These are phyloP conservation scores for Encephalitozoon cuniculi DNA, from an alignment of 371 early-diverging fungal species.

Conservation along the genomic window DNA sequence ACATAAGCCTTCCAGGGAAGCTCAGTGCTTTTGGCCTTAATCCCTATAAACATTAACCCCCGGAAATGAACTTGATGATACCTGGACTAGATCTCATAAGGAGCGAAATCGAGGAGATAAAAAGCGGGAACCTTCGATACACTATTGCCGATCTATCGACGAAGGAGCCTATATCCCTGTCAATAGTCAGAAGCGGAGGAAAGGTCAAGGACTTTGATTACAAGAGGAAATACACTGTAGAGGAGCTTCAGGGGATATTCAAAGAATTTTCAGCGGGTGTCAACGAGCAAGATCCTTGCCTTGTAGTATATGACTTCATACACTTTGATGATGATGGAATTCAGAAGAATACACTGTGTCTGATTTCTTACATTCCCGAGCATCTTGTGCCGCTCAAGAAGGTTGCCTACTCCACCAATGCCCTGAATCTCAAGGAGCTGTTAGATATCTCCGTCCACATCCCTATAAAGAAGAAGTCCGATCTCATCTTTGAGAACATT, in stretches of 20 bases:
- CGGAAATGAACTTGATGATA: neutral
- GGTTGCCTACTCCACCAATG: conserved; percentile 47
- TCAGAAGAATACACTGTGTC: conserved; percentile 44
- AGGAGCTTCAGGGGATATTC: conserved; percentile 42
- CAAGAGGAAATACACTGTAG: conserved; percentile 27
- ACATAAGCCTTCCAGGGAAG: neutral
- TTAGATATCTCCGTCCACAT: conserved; percentile 23
- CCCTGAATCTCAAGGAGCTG: conserved; percentile 4
- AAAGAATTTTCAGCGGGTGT: conserved; percentile 35
- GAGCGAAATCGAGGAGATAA: conserved; percentile 7
- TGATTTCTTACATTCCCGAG: conserved; percentile 55
- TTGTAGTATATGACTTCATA: conserved; percentile 57
- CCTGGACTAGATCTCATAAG: conserved; percentile 19
- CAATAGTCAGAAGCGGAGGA: conserved; percentile 15
- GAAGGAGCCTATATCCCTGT: neutral
- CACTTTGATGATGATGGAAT: conserved; percentile 38
- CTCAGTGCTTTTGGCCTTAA: neutral
- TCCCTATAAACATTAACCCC: conserved; percentile 1
- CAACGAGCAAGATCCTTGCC: conserved; percentile 38
- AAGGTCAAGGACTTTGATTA: neutral
- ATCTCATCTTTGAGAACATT: conserved; percentile 25
- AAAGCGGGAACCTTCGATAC: neutral
- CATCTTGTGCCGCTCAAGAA: conserved; percentile 35
- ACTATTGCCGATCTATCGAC: conserved; percentile 1
- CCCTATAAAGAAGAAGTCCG: conserved; percentile 8